phyloP scores from a whole-genome alignment of 805 yeast species.

The Priceomyces carsonii region DNA sequence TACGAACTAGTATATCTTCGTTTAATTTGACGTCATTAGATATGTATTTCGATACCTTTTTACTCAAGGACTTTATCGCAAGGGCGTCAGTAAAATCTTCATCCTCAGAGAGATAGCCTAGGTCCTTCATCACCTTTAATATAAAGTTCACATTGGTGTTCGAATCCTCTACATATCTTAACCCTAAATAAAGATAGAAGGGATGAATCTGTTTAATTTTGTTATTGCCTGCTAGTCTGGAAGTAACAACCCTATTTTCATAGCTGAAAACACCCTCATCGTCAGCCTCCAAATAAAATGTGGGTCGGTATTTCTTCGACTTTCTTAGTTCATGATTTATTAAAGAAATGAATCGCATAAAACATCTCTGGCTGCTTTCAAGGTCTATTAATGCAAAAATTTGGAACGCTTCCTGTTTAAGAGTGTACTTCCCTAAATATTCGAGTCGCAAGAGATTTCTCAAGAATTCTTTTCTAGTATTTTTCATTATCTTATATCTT shows the following conservation, averaged over 20 bases:
- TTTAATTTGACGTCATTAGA: constrained; percentile 6
- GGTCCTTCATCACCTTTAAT: constrained; percentile 1
- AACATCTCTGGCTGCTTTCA: constrained; percentile 5
- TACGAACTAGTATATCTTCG: constrained; percentile 4
- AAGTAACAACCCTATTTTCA: constrained; percentile 4
- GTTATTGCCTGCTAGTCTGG: constrained; percentile 2
- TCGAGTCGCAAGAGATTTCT: constrained; percentile 7
- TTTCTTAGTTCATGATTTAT: constrained; percentile 1
- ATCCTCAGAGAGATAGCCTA: not conserved
- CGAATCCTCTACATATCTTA: constrained; percentile 8
- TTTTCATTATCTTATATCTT: constrained; percentile 6
- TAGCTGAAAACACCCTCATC: not conserved
- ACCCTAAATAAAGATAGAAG: constrained; percentile 9
- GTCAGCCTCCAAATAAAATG: constrained; percentile 1
- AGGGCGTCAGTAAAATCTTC: not conserved
- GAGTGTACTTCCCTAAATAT: constrained; percentile 7
- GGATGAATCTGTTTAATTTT: constrained; percentile 6
- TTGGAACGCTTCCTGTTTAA: constrained; percentile 4
- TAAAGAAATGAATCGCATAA: not conserved
- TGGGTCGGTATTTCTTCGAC: constrained; percentile 2
- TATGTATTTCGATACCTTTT: constrained; percentile 1
- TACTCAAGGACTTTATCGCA: not conserved
- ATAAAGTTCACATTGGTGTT: not conserved
- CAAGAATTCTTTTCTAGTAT: constrained; percentile 4
- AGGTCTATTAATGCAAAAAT: constrained; percentile 4